Evolutionary conservation across 2,329 filamentous ascomycete genomes (phyloP).

Genomic region (Paracoccidioides lutzii): DNA sequence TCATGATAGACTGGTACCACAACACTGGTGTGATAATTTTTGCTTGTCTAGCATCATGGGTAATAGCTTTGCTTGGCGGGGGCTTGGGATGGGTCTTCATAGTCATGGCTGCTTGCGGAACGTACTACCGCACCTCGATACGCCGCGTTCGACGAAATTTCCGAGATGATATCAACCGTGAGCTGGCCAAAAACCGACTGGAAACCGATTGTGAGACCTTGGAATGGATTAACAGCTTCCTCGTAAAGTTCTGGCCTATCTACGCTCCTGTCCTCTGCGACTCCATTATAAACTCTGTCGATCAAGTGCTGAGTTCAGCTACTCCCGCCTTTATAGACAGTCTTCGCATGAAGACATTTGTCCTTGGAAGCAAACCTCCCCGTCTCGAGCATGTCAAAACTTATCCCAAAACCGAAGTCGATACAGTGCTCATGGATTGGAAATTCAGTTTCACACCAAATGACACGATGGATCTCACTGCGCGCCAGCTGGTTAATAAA

Average conservation of each 20-base stretch:
- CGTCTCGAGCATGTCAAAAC: constrained; percentile 97
- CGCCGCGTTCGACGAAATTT: constrained; percentile 91
- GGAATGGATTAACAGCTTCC: constrained; percentile 98
- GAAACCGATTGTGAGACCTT: constrained; percentile 86
- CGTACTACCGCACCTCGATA: constrained; percentile 92
- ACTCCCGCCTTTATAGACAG: constrained; percentile 90
- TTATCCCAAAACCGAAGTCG: constrained; percentile 88
- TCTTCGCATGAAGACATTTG: constrained; percentile 84
- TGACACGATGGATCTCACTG: constrained; percentile 81
- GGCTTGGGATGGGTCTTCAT: constrained; percentile 88
- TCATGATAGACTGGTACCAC: constrained; percentile 76
- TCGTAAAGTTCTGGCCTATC: constrained; percentile 99
- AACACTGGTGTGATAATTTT: constrained; percentile 92
- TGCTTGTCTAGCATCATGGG: constrained; percentile 79
- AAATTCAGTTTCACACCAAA: constrained; percentile 99
- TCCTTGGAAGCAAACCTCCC: constrained; percentile 86
- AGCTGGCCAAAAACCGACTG: constrained; percentile 72
- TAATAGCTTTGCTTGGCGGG: constrained; percentile 76
- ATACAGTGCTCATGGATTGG: constrained; percentile 98
- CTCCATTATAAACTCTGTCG: constrained; percentile 84
- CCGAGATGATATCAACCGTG: constrained; percentile 81
- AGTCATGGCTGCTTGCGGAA: constrained; percentile 81
- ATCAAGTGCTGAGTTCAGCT: constrained; percentile 85
- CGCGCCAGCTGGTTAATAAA: constrained; percentile 82
- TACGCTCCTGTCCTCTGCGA: constrained; percentile 88